Percentiles rank a stretch among this genome's conserved stretches.
Evolutionary conservation across 164 flowering plant species (phyloP).

Genomic region (Magnolia changhungtana): DNA sequence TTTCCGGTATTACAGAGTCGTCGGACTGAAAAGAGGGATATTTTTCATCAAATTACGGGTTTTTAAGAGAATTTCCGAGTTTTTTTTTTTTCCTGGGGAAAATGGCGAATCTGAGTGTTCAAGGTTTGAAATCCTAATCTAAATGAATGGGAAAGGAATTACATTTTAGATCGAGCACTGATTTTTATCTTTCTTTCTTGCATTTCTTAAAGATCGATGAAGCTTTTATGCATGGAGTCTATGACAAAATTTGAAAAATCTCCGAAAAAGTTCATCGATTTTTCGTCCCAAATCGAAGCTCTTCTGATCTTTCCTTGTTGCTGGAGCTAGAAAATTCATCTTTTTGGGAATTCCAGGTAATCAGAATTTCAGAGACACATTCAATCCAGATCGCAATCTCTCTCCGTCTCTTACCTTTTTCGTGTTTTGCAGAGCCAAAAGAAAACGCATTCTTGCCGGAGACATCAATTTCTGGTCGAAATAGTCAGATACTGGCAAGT

Average conservation of each 20-base stretch:
- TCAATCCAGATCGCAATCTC: background rate
- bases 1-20: background rate
- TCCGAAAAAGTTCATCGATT: background rate
- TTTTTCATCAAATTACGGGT: background rate
- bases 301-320: background rate
- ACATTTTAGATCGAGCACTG: slow-evolving; percentile 10
- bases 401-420: background rate
- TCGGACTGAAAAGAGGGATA: background rate
- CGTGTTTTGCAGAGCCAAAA: too few species aligned
- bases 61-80: background rate
- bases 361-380: background rate
- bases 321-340: background rate
- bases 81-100: background rate
- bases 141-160: background rate
- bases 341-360: background rate
- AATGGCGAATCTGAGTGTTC: slow-evolving; percentile 15
- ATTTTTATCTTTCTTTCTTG: slow-evolving; percentile 4
- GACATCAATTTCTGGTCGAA: background rate
- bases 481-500: background rate
- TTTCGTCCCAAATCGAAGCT: background rate
- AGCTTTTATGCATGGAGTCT: background rate
- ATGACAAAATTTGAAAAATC: background rate
- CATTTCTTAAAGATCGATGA: slow-evolving; percentile 10
- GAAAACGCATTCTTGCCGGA: background rate
- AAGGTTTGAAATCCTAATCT: slow-evolving; percentile 13